These are phyloP conservation scores for Colletotrichum sublineola DNA, from an alignment of 2,329 filamentous ascomycete genomes.

Conservation along the genomic window DNA sequence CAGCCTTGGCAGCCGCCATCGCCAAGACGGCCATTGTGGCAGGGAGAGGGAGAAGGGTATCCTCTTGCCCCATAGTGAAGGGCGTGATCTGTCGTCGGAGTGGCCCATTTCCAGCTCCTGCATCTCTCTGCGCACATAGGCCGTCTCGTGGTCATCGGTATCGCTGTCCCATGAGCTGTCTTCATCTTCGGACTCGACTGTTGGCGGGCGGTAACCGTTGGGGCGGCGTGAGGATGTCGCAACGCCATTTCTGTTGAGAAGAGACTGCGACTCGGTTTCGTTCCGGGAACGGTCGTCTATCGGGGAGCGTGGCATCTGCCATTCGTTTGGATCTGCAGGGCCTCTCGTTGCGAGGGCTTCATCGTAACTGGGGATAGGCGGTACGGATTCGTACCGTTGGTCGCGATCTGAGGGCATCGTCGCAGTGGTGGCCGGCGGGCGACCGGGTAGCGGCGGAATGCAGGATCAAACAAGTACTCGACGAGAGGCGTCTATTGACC, in stretches of 20 bases:
- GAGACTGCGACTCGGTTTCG: conserved; percentile 82
- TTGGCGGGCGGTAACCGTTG: conserved; percentile 80
- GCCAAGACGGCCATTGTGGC: conserved; percentile 68
- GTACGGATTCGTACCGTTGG: conserved; percentile 56
- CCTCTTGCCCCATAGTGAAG: conserved; percentile 67
- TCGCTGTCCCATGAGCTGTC: conserved; percentile 66
- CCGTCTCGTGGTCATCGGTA: conserved; percentile 65
- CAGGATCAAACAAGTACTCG: not conserved
- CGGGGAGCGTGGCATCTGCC: conserved; percentile 49
- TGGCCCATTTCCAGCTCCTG: conserved; percentile 91
- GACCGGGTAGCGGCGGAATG: not conserved
- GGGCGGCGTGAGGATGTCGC: conserved; percentile 59
- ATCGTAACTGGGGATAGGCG: conserved; percentile 56
- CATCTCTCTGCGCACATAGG: conserved; percentile 82
- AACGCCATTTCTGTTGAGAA: conserved; percentile 67
- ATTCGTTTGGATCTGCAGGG: conserved; percentile 49
- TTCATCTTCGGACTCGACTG: conserved; percentile 83
- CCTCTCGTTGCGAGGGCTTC: conserved; percentile 56
- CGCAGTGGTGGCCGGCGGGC: not conserved
- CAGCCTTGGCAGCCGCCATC: conserved; percentile 63
- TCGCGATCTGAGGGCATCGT: conserved; percentile 42
- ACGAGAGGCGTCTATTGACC: not conserved
- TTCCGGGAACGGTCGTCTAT: conserved; percentile 72
- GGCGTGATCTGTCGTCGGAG: conserved; percentile 59
- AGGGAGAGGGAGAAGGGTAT: conserved; percentile 67